Conservation (phyloP, 495 filamentous ascomycete species). For the Parachaetomium inaequale region DNA sequence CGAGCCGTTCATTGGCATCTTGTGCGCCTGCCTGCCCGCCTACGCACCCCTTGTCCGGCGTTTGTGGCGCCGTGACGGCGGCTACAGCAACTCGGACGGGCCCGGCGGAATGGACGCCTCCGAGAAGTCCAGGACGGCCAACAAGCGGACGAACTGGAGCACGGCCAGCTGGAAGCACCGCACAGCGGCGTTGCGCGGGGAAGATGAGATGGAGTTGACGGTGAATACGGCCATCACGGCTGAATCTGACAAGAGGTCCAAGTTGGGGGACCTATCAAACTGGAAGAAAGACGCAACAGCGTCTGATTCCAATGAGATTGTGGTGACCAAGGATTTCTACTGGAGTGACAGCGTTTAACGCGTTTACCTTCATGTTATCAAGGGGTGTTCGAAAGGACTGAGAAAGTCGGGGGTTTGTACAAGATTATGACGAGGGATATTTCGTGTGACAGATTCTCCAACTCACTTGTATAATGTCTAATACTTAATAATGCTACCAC, state of each 20-base stretch:
- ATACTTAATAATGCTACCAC: no score
- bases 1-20: constrained; percentile 42
- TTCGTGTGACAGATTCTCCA: no score
- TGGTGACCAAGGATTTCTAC: constrained; percentile 21
- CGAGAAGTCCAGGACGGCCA: no score
- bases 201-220: constrained; percentile 25
- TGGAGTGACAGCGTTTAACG: no score
- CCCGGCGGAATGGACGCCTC: no score
- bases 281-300: background rate
- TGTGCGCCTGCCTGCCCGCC: constrained; percentile 44
- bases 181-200: constrained; percentile 14
- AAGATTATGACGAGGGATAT: no score
- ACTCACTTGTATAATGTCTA: no score
- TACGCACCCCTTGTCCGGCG: constrained; percentile 37
- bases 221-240: constrained; percentile 6
- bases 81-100: background rate
- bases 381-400: no score
- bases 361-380: no score
- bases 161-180: no score
- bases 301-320: constrained; percentile 11
- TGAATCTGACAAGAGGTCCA: background rate
- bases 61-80: background rate
- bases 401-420: no score
- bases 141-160: no score
- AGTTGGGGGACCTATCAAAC: constrained; percentile 1